Evolutionary conservation across 495 filamentous ascomycete genomes (phyloP).

Genomic region (Podospora conica): DNA sequence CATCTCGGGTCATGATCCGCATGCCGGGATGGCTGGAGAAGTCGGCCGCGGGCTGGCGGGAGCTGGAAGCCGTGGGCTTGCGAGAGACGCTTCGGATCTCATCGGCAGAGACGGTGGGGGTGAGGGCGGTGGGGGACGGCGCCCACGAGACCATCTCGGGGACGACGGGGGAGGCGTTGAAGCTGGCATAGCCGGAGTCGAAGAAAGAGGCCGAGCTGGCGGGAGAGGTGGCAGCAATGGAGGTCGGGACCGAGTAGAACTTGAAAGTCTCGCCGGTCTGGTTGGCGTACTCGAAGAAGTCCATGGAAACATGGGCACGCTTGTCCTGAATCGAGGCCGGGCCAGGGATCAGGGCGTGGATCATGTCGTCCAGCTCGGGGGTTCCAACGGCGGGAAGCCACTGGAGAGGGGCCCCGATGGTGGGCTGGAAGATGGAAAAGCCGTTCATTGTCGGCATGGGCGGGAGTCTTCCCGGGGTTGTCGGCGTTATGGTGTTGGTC

Average conservation of each 20-base stretch:
- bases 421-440: slow-evolving; percentile 45
- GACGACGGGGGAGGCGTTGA: slow-evolving; percentile 38
- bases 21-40: slow-evolving; percentile 49
- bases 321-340: slow-evolving; percentile 46
- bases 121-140: slow-evolving; percentile 23
- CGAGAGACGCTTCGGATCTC: slow-evolving; percentile 15
- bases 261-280: slow-evolving; percentile 44
- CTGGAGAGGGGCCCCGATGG: slow-evolving; percentile 44
- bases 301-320: slow-evolving; percentile 46
- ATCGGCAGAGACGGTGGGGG: slow-evolving; percentile 17
- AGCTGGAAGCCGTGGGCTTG: slow-evolving; percentile 20
- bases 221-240: slow-evolving; percentile 32
- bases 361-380: slow-evolving; percentile 46
- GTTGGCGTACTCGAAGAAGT: slow-evolving; percentile 45
- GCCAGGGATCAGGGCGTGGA: slow-evolving; percentile 46
- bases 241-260: slow-evolving; percentile 43
- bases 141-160: slow-evolving; percentile 37
- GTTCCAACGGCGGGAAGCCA: slow-evolving; percentile 50
- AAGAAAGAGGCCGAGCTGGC: slow-evolving; percentile 28
- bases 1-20: slow-evolving; percentile 55
- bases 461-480: neutral
- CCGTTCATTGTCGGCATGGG: slow-evolving; percentile 36
- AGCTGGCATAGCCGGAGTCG: slow-evolving; percentile 41
- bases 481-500: neutral
- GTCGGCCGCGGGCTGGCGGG: slow-evolving; percentile 29